These are phyloP conservation scores for Dalbergia oliveri DNA, from an alignment of 306 rosid species.

Conservation along the genomic window DNA sequence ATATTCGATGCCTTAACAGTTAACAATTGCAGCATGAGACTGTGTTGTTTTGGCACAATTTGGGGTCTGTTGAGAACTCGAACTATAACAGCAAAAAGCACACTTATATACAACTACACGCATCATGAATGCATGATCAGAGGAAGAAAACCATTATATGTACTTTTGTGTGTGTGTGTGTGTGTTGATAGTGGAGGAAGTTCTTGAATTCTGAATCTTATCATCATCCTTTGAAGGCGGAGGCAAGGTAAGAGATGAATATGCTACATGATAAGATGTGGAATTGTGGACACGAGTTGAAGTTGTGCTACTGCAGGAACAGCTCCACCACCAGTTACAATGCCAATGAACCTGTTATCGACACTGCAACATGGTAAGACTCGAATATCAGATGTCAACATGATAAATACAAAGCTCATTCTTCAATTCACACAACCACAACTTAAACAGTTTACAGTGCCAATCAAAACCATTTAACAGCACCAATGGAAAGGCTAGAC, in stretches of 20 bases:
- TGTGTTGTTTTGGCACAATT: too few species aligned
- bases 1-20: too few species aligned
- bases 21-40: too few species aligned
- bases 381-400: conserved; percentile 1
- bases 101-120: neutral
- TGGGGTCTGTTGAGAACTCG: too few species aligned
- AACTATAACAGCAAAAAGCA: too few species aligned
- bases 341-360: conserved; percentile 25
- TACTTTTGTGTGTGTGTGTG: neutral
- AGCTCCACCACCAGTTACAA: conserved; percentile 65
- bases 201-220: conserved; percentile 56
- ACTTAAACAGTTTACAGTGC: neutral
- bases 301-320: conserved; percentile 75
- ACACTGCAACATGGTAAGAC: conserved; percentile 1
- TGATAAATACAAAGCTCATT: neutral
- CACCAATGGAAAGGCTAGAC: too few species aligned
- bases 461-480: too few species aligned
- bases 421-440: neutral
- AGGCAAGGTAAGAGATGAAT: conserved; percentile 52
- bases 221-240: conserved; percentile 58
- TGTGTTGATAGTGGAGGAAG: conserved; percentile 63
- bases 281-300: conserved; percentile 61
- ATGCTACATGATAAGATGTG: conserved; percentile 67
- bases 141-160: conserved; percentile 11
- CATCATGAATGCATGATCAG: neutral